Conservation (phyloP, 2,329 filamentous ascomycete genomes). For the Talaromyces sp. region DNA sequence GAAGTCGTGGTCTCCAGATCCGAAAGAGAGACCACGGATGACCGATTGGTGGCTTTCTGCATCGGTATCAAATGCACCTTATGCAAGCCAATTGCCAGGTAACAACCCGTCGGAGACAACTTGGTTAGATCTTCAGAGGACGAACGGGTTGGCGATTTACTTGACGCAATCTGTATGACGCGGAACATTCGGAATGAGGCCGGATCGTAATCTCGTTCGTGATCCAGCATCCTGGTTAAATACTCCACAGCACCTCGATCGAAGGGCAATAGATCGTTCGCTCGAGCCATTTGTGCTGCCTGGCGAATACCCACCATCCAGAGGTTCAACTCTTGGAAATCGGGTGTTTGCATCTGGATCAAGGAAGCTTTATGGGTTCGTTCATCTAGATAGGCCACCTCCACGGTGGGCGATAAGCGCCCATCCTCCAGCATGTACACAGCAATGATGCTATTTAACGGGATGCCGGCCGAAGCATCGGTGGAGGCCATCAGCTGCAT, state of each 20-base stretch:
- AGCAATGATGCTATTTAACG: slow-evolving; percentile 67
- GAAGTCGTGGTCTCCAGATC: slow-evolving; percentile 56
- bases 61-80: slow-evolving; percentile 70
- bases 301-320: slow-evolving; percentile 67
- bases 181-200: slow-evolving; percentile 69
- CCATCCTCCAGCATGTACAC: slow-evolving; percentile 69
- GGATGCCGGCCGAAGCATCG: slow-evolving; percentile 58
- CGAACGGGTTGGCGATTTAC: slow-evolving; percentile 58
- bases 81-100: slow-evolving; percentile 69
- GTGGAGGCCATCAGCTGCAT: slow-evolving; percentile 60
- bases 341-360: slow-evolving; percentile 66
- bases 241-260: slow-evolving; percentile 65
- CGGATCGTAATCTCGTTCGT: slow-evolving; percentile 69
- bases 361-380: slow-evolving; percentile 62
- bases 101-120: slow-evolving; percentile 65
- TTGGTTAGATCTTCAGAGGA: slow-evolving; percentile 70
- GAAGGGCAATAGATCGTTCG: slow-evolving; percentile 56
- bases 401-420: slow-evolving; percentile 66
- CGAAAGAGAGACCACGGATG: slow-evolving; percentile 57
- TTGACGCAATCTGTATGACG: slow-evolving; percentile 64
- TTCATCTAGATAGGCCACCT: slow-evolving; percentile 70
- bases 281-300: slow-evolving; percentile 59
- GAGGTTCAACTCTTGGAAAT: slow-evolving; percentile 65
- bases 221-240: slow-evolving; percentile 64
- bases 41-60: slow-evolving; percentile 58